Base-by-base conservation (phyloP, 108 stramenopile species). In the Pseudonitzschia multiseries region DNA sequence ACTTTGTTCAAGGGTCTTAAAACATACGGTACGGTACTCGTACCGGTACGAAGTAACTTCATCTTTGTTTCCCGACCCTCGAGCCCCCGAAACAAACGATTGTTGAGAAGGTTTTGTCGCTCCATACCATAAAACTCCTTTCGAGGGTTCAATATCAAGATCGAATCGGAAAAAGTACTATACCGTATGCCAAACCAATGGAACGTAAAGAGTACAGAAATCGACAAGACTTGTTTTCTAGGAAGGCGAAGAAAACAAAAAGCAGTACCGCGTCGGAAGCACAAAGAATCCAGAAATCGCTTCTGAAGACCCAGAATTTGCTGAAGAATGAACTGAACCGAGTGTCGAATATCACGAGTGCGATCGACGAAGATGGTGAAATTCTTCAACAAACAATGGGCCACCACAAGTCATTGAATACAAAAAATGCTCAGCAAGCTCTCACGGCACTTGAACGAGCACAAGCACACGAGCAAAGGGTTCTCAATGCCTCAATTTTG, bases 291-390 rank as follows among this genome's bases (percentile, higher is more conserved):
- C 81, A 81, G 59, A 68, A 80, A 73, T 86, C 85, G 1, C 52
- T 89, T 20, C 70, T 74, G 52, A 72, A 85, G 14, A 89, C 88
- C 0, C 80, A 89, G 65, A 12, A 40, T 5, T 56, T 86, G 62
- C 75, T 89, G 21, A 70, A 82, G 68, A 80, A 85, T 28, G 85
- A 86, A 65, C 51, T 86, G 26, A 70, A 86, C 21, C 85, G 85
- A 14, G 81, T 89, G 13, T 78, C 83, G 18, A 75, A 84, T 64
- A 73, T 89, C 8, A 65, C 79, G 2, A 48, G 62, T 12, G 84
- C 77, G 18, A 89, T 89, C 66, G 84, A 86, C 36, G 64, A 81
- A 48, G 88, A 89, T 68, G 85, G 78, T 9, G 65, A 75, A 18
- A 57, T 81, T 20, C 70, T 89, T 29, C 46, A 66, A 73, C 40